Conservation (phyloP, 257 asterid species). For the Solanum rostratum region DNA sequence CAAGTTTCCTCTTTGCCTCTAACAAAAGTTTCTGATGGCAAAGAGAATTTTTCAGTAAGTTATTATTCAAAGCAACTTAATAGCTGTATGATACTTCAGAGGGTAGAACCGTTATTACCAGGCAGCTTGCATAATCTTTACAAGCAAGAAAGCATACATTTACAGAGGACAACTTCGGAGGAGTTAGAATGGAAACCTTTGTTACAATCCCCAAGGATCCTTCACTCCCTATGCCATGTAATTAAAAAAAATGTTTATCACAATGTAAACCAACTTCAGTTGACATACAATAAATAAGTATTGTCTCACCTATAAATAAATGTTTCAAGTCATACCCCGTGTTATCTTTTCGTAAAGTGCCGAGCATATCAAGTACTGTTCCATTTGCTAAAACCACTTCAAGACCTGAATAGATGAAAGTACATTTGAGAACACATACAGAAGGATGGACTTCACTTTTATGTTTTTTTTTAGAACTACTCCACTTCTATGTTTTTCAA, state of each 20-base stretch:
- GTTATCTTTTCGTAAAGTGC: constrained; percentile 89
- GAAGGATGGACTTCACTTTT: background rate
- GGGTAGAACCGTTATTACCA: constrained; percentile 38
- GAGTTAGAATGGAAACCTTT: constrained; percentile 90
- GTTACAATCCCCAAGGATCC: constrained; percentile 94
- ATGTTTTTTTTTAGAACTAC: background rate
- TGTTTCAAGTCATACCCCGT: constrained; percentile 98
- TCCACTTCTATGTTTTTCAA: background rate
- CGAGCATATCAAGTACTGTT: constrained; percentile 91
- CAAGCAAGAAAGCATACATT: constrained; percentile 93
- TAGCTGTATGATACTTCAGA: background rate
- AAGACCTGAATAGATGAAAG: constrained; percentile 49
- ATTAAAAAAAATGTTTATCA: constrained; percentile 1
- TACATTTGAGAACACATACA: background rate
- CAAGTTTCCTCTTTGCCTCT: constrained; percentile 85
- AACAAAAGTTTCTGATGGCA: constrained; percentile 50
- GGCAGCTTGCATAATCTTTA: constrained; percentile 80
- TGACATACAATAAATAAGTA: constrained; percentile 2
- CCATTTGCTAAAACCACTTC: constrained; percentile 97
- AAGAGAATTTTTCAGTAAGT: constrained; percentile 4
- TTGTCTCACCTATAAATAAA: constrained; percentile 69
- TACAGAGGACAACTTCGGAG: constrained; percentile 80
- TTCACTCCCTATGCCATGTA: constrained; percentile 68
- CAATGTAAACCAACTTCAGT: constrained; percentile 8
- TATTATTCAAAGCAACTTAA: background rate